Conservation (phyloP, 2,329 filamentous ascomycete genomes). For the Talaromyces islandicus region DNA sequence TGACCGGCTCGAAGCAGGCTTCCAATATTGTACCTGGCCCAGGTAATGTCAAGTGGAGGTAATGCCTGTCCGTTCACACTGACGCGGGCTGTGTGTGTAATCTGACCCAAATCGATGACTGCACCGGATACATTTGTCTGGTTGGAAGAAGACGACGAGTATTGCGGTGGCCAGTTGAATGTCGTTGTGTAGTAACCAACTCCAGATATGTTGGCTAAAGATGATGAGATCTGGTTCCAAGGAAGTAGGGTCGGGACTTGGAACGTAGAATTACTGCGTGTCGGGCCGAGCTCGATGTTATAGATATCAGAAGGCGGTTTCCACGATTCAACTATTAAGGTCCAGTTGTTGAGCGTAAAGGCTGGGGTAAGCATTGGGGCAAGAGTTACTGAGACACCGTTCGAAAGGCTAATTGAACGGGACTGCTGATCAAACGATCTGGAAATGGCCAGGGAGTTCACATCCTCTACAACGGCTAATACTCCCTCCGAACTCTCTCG, state of each 20-base stretch:
- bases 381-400: constrained; percentile 7
- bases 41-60: constrained; percentile 24
- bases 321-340: constrained; percentile 35
- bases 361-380: not conserved
- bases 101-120: constrained; percentile 20
- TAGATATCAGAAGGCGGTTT: constrained; percentile 28
- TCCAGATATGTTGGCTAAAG: constrained; percentile 24
- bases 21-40: constrained; percentile 12
- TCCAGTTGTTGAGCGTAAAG: constrained; percentile 30
- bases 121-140: constrained; percentile 15
- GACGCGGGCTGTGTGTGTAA: constrained; percentile 23
- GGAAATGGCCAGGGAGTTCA: not conserved
- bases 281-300: constrained; percentile 14
- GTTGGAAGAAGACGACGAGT: not conserved
- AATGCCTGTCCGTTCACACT: constrained; percentile 24
- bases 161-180: not conserved
- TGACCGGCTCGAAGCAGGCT: constrained; percentile 15
- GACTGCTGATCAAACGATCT: not conserved
- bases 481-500: not conserved
- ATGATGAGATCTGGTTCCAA: constrained; percentile 26
- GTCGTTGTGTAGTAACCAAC: not conserved
- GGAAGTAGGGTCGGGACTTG: constrained; percentile 23
- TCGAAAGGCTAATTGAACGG: constrained; percentile 1
- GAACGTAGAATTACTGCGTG: constrained; percentile 26
- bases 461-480: not conserved